Conservation (phyloP, 2,329 filamentous ascomycete species). For the Fusarium aywerte region DNA sequence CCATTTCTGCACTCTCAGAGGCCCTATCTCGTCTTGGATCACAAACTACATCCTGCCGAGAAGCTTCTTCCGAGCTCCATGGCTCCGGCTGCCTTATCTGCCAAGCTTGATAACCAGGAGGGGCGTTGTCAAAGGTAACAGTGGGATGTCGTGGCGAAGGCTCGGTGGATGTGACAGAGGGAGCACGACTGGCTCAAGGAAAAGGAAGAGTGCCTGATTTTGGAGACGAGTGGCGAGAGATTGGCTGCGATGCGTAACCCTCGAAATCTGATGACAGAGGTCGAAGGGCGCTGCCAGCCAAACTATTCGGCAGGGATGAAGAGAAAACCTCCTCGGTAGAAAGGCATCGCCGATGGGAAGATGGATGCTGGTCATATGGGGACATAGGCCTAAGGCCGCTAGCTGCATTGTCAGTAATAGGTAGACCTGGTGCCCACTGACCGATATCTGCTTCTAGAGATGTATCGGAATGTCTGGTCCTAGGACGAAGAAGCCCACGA, state of each 20-base stretch:
- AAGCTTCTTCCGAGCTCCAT: constrained; percentile 29
- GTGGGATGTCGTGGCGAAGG: constrained; percentile 27
- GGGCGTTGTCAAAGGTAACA: constrained; percentile 11
- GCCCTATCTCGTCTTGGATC: neutral
- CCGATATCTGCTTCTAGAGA: constrained; percentile 26
- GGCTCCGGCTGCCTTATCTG: constrained; percentile 27
- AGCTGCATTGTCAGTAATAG: constrained; percentile 30
- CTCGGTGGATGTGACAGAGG: constrained; percentile 37
- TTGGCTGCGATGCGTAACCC: constrained; percentile 38
- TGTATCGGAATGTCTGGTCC: constrained; percentile 27
- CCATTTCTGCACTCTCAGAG: constrained; percentile 35
- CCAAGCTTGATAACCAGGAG: constrained; percentile 25
- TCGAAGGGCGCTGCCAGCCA: constrained; percentile 26
- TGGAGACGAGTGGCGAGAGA: constrained; percentile 34
- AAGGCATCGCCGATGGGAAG: constrained; percentile 11
- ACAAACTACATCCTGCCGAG: constrained; percentile 11
- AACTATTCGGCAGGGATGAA: constrained; percentile 30
- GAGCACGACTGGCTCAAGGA: constrained; percentile 14
- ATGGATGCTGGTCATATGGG: neutral
- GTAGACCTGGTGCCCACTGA: constrained; percentile 29
- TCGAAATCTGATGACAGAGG: constrained; percentile 28
- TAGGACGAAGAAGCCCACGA: neutral
- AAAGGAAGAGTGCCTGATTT: constrained; percentile 1
- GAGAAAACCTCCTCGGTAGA: constrained; percentile 26
- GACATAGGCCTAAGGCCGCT: constrained; percentile 19